Evolutionary conservation across 2,329 filamentous ascomycete species (phyloP), one percentile per base, ranked within the genome.

Genomic region (Aureobasidium sp.): DNA sequence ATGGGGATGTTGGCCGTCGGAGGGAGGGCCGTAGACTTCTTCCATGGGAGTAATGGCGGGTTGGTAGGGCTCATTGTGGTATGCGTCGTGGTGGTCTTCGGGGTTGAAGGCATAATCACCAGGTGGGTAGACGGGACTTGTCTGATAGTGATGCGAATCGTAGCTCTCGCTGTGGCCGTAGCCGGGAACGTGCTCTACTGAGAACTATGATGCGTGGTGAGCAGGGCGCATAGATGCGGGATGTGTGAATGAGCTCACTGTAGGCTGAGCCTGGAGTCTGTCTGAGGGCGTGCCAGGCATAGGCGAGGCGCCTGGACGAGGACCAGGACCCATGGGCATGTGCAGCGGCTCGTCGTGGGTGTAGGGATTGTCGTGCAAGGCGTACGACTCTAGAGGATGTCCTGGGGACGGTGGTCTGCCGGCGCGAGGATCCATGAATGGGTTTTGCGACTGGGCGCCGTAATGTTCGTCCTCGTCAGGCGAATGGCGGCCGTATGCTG

Each of bases 51-150:
- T 64, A 1, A 52, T 22, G 11, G 82, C 78, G 14, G 90, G 89
- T 66, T 91, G 83, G 74, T 96, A 96, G 1, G 90, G 88, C 67
- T 88, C 85, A 68, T 87, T 90, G 73, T 89, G 93, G 78, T 96
- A 96, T 61, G 85, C 84, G 74, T 96, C 90, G 71, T 94, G 90
- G 70, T 96, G 91, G 62, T 87, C 86, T 72, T 95, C 87, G 11
- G 93, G 91, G 70, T 91, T 86, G 64, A 96, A 76, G 4, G 85
- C 80, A 73, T 94, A 92, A 61, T 91, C 88, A 62, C 80, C 79
- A 64, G 68, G 64, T 4, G 79, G 74, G 59, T 54, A 54, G 33
- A 53, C 49, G 12, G 49, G 49, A 22, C 49, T 53, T 31, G 49
- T 39, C 11, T 37, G 45, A 29, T 65, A 65, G 12, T 24, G 62